These are phyloP conservation scores for Globisporangium megalacanthum DNA, from an alignment of 352 stramenopile genomes.

Conservation along the genomic window DNA sequence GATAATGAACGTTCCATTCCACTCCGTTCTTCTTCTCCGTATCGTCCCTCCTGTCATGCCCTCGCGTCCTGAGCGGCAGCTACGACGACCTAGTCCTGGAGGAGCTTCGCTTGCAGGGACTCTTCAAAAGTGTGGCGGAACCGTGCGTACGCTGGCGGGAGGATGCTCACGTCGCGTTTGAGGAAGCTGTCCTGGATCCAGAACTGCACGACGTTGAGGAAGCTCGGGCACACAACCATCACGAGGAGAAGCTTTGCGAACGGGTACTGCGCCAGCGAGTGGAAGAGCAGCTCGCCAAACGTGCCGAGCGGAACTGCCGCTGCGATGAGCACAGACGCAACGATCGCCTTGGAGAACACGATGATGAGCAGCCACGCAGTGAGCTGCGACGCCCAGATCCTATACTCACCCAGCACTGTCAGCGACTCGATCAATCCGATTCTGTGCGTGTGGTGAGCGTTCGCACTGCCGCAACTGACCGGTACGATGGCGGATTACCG, in stretches of 20 bases:
- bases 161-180: constrained; percentile 64
- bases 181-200: constrained; percentile 86
- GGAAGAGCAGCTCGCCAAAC: constrained; percentile 62
- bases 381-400: constrained; percentile 57
- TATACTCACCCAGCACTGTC: constrained; percentile 6
- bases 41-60: not conserved
- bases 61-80: not conserved
- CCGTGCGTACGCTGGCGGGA: constrained; percentile 49
- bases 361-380: constrained; percentile 68
- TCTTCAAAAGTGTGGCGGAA: constrained; percentile 66
- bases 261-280: constrained; percentile 49
- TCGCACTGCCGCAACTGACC: constrained; percentile 3
- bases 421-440: not conserved
- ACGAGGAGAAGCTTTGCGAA: constrained; percentile 70
- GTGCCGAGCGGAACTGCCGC: constrained; percentile 36
- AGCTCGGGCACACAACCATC: constrained; percentile 80
- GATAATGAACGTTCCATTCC: not conserved
- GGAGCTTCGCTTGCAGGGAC: constrained; percentile 58
- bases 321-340: constrained; percentile 65
- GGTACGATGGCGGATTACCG: constrained; percentile 61
- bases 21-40: not conserved
- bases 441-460: not conserved
- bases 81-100: constrained; percentile 22
- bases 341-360: constrained; percentile 74
- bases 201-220: constrained; percentile 82